Evolutionary conservation across 2,329 filamentous ascomycete genomes (phyloP).

Genomic region (Fusarium citri): DNA sequence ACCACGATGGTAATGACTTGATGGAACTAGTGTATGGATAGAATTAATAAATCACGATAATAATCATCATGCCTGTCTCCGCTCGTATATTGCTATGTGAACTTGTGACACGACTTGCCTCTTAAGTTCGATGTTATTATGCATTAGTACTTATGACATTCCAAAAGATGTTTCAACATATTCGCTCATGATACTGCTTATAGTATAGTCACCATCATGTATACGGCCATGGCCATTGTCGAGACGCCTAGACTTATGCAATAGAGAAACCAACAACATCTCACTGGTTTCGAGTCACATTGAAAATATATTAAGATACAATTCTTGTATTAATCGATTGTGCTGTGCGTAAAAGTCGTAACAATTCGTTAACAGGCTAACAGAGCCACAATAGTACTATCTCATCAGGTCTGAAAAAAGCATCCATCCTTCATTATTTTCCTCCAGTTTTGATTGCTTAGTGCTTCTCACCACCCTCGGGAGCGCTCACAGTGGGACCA

Average conservation of each 20-base stretch:
- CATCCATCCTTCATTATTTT: slow-evolving; percentile 6
- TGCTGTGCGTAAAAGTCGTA: slow-evolving; percentile 39
- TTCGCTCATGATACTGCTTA: too few relatives aligned
- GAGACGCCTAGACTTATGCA: not conserved
- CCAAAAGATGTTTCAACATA: not conserved
- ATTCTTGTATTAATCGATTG: slow-evolving; percentile 34
- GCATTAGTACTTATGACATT: not conserved
- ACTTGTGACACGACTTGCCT: not conserved
- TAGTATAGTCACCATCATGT: too few relatives aligned
- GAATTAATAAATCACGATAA: slow-evolving; percentile 26
- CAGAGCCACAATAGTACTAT: slow-evolving; percentile 12
- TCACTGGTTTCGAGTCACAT: not conserved
- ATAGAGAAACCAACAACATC: not conserved
- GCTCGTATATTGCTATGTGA: too few relatives aligned
- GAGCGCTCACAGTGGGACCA: slow-evolving; percentile 40
- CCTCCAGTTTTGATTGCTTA: slow-evolving; percentile 9
- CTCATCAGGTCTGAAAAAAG: slow-evolving; percentile 11
- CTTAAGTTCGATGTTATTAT: too few relatives aligned
- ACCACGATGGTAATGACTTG: slow-evolving; percentile 11
- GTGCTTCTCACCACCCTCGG: slow-evolving; percentile 43
- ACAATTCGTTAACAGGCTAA: slow-evolving; percentile 39
- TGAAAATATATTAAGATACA: not conserved
- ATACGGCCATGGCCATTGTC: not conserved
- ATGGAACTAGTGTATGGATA: slow-evolving; percentile 16
- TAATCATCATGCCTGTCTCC: not conserved